phyloP scores from a whole-genome alignment of 2,329 filamentous ascomycete species.

The Neoscytalidium dimidiatum region DNA sequence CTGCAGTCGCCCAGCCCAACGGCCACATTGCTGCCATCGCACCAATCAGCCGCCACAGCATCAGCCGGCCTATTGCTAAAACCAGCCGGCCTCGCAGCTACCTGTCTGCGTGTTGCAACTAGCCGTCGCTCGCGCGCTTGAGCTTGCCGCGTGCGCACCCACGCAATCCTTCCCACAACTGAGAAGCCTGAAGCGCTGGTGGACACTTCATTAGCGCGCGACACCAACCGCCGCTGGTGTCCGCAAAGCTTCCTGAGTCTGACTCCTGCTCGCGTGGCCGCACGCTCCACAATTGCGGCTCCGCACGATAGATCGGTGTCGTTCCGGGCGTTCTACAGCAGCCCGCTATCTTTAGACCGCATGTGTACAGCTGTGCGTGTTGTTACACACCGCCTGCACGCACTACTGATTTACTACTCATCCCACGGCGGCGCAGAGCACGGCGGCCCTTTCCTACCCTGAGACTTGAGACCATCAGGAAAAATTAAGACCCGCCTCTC shows the following conservation, averaged over 20 bases:
- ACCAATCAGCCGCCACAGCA: not conserved
- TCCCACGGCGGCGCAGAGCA: too few relatives aligned
- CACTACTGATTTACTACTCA: not conserved
- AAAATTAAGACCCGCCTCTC: too few relatives aligned
- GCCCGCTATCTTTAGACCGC: not conserved
- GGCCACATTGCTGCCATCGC: not conserved
- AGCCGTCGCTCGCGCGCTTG: not conserved
- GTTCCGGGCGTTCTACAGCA: not conserved
- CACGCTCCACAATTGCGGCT: constrained; percentile 14
- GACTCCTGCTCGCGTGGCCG: not conserved
- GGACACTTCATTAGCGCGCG: not conserved
- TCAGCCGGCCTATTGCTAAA: not conserved
- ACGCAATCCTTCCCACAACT: not conserved
- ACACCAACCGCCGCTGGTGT: not conserved
- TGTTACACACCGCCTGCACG: not conserved
- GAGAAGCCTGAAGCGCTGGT: too few relatives aligned
- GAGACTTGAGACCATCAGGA: too few relatives aligned
- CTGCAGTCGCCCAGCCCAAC: not conserved
- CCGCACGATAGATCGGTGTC: not conserved
- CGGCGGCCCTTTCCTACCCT: too few relatives aligned
- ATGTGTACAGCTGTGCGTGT: not conserved
- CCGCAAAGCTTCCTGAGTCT: not conserved
- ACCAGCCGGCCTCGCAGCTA: too few relatives aligned
- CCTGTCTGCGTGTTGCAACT: too few relatives aligned
- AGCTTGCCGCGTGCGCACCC: too few relatives aligned